These are phyloP conservation scores for Hippophae gyantsensis DNA, from an alignment of 306 rosid species.

Conservation along the genomic window DNA sequence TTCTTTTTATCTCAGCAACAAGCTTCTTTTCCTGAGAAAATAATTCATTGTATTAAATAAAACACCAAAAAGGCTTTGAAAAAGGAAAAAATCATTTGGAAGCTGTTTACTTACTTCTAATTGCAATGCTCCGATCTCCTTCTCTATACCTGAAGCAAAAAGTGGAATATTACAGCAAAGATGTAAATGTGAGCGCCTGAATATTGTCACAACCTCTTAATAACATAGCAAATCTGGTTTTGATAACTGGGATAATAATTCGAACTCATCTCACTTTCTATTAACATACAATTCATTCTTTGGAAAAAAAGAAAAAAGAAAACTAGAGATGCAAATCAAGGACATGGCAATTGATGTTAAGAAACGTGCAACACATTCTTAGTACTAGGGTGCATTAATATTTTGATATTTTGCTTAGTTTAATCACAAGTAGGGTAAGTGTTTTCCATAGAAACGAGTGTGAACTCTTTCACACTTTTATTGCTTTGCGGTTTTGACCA, in stretches of 20 bases:
- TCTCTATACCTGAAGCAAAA: slow-evolving; percentile 60
- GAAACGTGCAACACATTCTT: no score
- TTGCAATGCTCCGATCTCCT: slow-evolving; percentile 85
- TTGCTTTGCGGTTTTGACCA: no score
- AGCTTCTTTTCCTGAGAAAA: slow-evolving; percentile 70
- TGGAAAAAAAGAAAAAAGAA: no score
- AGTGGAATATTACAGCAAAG: neutral
- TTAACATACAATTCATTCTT: no score
- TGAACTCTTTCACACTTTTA: no score
- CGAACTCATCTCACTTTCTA: neutral
- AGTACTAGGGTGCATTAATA: no score
- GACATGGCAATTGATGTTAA: no score
- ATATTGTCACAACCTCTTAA: neutral
- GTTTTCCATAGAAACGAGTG: no score
- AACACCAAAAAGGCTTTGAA: neutral
- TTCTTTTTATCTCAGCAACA: slow-evolving; percentile 86
- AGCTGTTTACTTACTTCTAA: slow-evolving; percentile 51
- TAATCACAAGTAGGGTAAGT: no score
- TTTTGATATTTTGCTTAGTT: no score
- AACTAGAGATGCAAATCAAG: no score
- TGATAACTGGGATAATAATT: neutral
- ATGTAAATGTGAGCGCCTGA: neutral
- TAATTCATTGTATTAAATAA: slow-evolving; percentile 11
- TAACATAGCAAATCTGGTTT: neutral
- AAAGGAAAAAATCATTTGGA: neutral